A percentile compares a stretch with the other conserved stretches of the same genome.
Conservation (phyloP, 495 filamentous ascomycete species). For the Xanthoparmelia taractica region DNA sequence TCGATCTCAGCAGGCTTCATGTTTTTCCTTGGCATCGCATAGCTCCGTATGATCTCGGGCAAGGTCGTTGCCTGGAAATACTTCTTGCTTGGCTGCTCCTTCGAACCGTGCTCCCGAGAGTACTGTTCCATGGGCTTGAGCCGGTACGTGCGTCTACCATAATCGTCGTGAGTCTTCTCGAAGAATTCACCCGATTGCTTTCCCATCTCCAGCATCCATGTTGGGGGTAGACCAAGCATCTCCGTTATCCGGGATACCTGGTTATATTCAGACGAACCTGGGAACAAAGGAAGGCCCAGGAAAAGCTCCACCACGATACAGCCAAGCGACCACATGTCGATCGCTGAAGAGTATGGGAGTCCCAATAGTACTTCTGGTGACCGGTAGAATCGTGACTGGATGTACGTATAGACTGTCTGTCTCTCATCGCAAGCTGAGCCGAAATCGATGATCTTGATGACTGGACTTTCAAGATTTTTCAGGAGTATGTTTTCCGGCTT, state of each 20-base stretch:
- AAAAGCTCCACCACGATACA: conserved; percentile 99
- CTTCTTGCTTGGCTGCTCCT: conserved; percentile 99
- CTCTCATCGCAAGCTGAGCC: conserved; percentile 97
- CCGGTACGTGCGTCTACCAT: conserved; percentile 78
- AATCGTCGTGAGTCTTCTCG: conserved; percentile 89
- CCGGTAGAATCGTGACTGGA: conserved; percentile 96
- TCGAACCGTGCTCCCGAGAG: conserved; percentile 85
- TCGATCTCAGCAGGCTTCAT: conserved; percentile 98
- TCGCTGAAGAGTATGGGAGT: conserved; percentile 91
- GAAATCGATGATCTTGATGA: conserved; percentile 99
- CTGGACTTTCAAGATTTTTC: conserved; percentile 97
- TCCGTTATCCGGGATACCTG: conserved; percentile 96
- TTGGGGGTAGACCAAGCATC: conserved; percentile 93
- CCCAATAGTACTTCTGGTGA: conserved; percentile 94
- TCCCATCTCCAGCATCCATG: conserved; percentile 99
- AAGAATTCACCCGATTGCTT: conserved; percentile 98
- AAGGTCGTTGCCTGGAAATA: conserved; percentile 93
- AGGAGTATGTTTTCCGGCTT: conserved; percentile 98
- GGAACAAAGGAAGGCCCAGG: conserved; percentile 89
- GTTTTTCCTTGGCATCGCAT: conserved; percentile 96
- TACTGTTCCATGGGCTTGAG: conserved; percentile 98
- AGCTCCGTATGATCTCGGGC: conserved; percentile 93
- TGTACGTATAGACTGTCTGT: conserved; percentile 99
- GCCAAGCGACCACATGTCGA: conserved; percentile 99
- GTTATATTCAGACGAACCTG: conserved; percentile 98